Conservation (phyloP, 2,329 filamentous ascomycete species). For the Trematosphaeria pertusa region DNA sequence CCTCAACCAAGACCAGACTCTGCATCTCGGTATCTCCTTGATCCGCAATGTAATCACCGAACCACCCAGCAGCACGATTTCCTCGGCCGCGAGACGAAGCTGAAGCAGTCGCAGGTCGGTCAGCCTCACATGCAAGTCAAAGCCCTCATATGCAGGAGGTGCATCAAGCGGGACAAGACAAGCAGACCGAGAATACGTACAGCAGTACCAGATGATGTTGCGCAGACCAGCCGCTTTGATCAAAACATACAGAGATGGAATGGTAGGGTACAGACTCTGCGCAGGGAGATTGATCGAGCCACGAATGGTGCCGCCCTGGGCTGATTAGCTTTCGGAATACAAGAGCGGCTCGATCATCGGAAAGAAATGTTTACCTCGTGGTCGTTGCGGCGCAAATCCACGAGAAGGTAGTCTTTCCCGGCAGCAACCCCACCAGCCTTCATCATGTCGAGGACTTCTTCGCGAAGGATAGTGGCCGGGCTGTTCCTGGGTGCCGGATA, state of each 20-base stretch:
- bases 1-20: slow-evolving; percentile 59
- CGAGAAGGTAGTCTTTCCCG: slow-evolving; percentile 25
- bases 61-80: slow-evolving; percentile 62
- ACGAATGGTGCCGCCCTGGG: slow-evolving; percentile 66
- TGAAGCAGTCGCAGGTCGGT: slow-evolving; percentile 30
- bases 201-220: slow-evolving; percentile 64
- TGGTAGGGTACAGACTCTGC: slow-evolving; percentile 61
- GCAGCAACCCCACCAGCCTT: neutral
- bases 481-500: slow-evolving; percentile 18
- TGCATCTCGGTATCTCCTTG: slow-evolving; percentile 51
- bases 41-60: slow-evolving; percentile 58
- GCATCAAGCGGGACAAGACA: neutral
- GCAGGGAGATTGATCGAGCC: slow-evolving; percentile 66
- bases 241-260: slow-evolving; percentile 57
- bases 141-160: neutral
- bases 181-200: slow-evolving; percentile 39
- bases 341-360: too few relatives aligned
- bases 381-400: slow-evolving; percentile 63
- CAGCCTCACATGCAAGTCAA: too few relatives aligned
- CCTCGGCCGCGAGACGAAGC: slow-evolving; percentile 64
- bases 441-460: slow-evolving; percentile 18
- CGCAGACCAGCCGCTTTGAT: slow-evolving; percentile 59
- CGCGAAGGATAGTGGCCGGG: slow-evolving; percentile 11
- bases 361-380: slow-evolving; percentile 59
- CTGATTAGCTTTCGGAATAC: slow-evolving; percentile 10